These are phyloP conservation scores for Cyberlindnera saturnus DNA, from an alignment of 805 yeast genomes.

Conservation along the genomic window DNA sequence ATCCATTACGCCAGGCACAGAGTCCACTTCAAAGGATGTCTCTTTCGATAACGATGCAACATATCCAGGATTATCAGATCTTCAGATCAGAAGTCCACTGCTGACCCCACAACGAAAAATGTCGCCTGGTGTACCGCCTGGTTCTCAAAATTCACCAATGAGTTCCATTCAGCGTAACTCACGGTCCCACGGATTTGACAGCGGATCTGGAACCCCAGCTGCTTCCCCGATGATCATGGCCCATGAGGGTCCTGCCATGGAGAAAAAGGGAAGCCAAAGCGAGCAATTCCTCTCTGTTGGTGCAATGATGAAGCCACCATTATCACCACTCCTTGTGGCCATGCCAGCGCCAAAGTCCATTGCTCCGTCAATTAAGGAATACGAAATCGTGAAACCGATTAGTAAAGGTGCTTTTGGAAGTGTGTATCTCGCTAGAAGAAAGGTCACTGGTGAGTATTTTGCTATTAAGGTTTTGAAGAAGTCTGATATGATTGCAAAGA, in stretches of 20 bases:
- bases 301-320: slow-evolving; percentile 47
- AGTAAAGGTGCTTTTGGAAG: slow-evolving; percentile 98
- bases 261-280: slow-evolving; percentile 21
- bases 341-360: slow-evolving; percentile 47
- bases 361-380: slow-evolving; percentile 75
- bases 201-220: slow-evolving; percentile 36
- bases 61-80: slow-evolving; percentile 18
- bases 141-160: slow-evolving; percentile 39
- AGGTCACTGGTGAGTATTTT: slow-evolving; percentile 86
- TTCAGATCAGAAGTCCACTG: slow-evolving; percentile 24
- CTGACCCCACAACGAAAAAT: slow-evolving; percentile 26
- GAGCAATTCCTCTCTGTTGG: slow-evolving; percentile 24
- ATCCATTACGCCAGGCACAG: slow-evolving; percentile 41
- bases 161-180: slow-evolving; percentile 57
- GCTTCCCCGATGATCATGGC: slow-evolving; percentile 54
- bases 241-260: slow-evolving; percentile 30
- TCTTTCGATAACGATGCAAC: slow-evolving; percentile 8
- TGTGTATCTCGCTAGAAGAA: slow-evolving; percentile 79
- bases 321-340: slow-evolving; percentile 75
- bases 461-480: slow-evolving; percentile 91
- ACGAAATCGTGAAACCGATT: slow-evolving; percentile 86
- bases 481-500: slow-evolving; percentile 94
- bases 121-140: slow-evolving; percentile 16
- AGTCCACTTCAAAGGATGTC: slow-evolving; percentile 17
- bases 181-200: slow-evolving; percentile 13